These are phyloP conservation scores for Bidens hawaiensis DNA, from an alignment of 140 eudicot genomes.

Conservation along the genomic window DNA sequence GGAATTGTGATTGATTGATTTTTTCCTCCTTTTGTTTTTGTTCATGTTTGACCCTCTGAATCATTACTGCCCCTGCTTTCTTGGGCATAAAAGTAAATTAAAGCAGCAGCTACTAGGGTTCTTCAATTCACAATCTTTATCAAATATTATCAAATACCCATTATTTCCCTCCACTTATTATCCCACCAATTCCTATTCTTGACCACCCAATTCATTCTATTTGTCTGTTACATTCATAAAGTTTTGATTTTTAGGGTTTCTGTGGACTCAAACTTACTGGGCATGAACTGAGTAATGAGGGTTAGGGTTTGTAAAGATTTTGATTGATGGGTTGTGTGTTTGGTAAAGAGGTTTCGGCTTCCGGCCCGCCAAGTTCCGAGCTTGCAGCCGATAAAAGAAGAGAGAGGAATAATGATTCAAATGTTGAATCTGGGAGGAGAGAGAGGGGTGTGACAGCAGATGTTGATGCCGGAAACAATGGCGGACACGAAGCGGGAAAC, in stretches of 20 bases:
- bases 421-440: slow-evolving; percentile 54
- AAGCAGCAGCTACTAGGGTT: slow-evolving; percentile 61
- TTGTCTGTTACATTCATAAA: too few relatives aligned
- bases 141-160: slow-evolving; percentile 27
- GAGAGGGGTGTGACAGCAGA: slow-evolving; percentile 38
- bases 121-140: slow-evolving; percentile 23
- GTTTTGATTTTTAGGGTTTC: slow-evolving; percentile 15
- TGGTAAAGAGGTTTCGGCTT: slow-evolving; percentile 64
- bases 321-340: slow-evolving; percentile 77
- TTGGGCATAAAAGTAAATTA: slow-evolving; percentile 41
- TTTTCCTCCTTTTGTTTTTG: slow-evolving; percentile 28
- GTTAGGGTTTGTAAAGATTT: slow-evolving; percentile 38
- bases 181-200: slow-evolving; percentile 15
- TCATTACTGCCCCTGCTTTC: slow-evolving; percentile 67
- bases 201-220: too few relatives aligned
- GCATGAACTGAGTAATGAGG: slow-evolving; percentile 68
- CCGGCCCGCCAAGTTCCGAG: slow-evolving; percentile 57
- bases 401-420: slow-evolving; percentile 40
- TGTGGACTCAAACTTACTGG: slow-evolving; percentile 16
- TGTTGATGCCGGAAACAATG: slow-evolving; percentile 23
- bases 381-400: slow-evolving; percentile 43
- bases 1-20: too few relatives aligned
- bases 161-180: slow-evolving; percentile 26
- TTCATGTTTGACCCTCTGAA: slow-evolving; percentile 49
- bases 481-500: slow-evolving; percentile 28